A percentile compares a stretch with the other conserved stretches of the same genome.
Evolutionary conservation across 106 monocot species (phyloP).

Genomic region (Dendrobium catenatum): DNA sequence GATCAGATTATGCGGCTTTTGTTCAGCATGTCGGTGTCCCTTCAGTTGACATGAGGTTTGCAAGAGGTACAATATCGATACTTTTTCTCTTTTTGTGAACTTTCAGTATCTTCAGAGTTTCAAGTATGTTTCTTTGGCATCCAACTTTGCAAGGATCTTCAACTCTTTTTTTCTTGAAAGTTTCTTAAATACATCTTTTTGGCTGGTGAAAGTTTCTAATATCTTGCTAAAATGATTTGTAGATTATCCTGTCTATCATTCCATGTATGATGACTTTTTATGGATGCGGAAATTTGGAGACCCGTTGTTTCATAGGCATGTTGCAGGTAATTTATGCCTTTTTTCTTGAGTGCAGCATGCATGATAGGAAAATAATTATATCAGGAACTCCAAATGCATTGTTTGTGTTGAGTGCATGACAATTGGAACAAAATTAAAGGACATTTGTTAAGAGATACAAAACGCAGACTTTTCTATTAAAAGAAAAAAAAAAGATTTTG

Average conservation of each 20-base stretch:
- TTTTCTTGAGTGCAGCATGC: too few species aligned
- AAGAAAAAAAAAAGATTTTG: too few species aligned
- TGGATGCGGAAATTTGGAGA: slow-evolving; percentile 71
- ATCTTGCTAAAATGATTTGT: slow-evolving; percentile 3
- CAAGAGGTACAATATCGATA: slow-evolving; percentile 29
- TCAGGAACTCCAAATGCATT: too few species aligned
- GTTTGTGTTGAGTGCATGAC: too few species aligned
- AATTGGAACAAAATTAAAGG: too few species aligned
- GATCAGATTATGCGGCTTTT: slow-evolving; percentile 69
- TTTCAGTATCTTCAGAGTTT: neutral
- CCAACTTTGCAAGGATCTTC: neutral
- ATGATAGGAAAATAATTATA: too few species aligned
- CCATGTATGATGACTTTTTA: slow-evolving; percentile 49
- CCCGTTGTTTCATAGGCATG: slow-evolving; percentile 46
- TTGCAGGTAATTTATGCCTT: slow-evolving; percentile 27
- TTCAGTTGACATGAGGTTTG: slow-evolving; percentile 64
- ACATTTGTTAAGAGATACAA: too few species aligned
- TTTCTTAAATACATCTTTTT: neutral
- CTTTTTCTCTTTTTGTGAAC: neutral
- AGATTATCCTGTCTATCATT: slow-evolving; percentile 51
- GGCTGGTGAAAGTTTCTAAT: slow-evolving; percentile 1
- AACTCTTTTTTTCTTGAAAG: neutral
- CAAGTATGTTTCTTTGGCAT: too few species aligned
- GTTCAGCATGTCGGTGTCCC: slow-evolving; percentile 82
- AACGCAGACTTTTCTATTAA: too few species aligned